Percentiles rank a stretch among this genome's conserved stretches.
Evolutionary conservation across 2,329 filamentous ascomycete species (phyloP).

Genomic region (Fusarium albidum): DNA sequence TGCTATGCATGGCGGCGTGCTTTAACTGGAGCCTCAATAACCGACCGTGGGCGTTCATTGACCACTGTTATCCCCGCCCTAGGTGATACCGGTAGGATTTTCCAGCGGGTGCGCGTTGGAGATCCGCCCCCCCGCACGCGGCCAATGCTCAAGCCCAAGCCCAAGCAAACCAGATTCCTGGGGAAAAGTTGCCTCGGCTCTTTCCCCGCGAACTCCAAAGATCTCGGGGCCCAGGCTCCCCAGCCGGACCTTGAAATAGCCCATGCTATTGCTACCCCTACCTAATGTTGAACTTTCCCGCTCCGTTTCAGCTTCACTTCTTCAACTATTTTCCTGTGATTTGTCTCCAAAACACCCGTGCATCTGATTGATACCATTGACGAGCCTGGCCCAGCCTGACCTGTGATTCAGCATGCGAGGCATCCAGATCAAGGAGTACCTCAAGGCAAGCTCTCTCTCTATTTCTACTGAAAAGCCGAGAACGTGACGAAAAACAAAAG

Average conservation of each 20-base stretch:
- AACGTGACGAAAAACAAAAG: too few species aligned
- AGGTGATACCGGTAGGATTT: too few species aligned
- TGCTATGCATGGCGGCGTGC: too few species aligned
- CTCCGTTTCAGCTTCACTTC: too few species aligned
- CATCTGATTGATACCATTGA: neutral
- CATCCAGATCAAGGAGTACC: conserved; percentile 77
- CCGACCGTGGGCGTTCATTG: too few species aligned
- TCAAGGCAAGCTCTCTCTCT: conserved; percentile 68
- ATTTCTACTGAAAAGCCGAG: neutral
- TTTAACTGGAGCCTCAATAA: too few species aligned
- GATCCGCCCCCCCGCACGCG: neutral
- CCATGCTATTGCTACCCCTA: neutral
- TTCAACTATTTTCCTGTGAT: too few species aligned
- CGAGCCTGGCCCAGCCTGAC: too few species aligned
- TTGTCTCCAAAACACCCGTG: too few species aligned
- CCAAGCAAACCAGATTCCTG: neutral
- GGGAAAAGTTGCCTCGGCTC: conserved; percentile 40
- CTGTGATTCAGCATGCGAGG: conserved; percentile 70
- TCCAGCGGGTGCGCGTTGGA: neutral
- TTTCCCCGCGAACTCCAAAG: conserved; percentile 34
- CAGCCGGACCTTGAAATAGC: conserved; percentile 16
- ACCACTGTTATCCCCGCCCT: too few species aligned
- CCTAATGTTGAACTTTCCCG: too few species aligned
- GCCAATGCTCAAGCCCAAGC: too few species aligned
- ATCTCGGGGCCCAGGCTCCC: conserved; percentile 6